Conservation (phyloP, 139 green algal genomes). For the Chlorella vulgaris region DNA sequence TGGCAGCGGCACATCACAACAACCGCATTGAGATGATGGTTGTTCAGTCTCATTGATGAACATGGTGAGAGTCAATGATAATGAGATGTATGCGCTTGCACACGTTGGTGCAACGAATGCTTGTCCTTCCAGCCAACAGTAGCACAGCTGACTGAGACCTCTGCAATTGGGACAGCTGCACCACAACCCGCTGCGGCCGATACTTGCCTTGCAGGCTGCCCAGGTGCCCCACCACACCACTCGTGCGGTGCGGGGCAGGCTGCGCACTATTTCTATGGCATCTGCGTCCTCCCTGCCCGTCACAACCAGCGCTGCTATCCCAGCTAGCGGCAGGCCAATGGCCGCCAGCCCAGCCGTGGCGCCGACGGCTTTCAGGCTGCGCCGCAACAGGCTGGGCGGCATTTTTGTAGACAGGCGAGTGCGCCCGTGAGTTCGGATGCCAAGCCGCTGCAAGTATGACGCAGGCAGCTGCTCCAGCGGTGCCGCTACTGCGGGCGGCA, state of each 20-base stretch:
- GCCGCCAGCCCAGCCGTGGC: conserved; percentile 2
- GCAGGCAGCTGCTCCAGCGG: too few relatives aligned
- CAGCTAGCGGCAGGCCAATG: conserved; percentile 13
- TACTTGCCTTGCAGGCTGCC: conserved; percentile 33
- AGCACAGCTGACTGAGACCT: too few relatives aligned
- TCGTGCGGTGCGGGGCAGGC: conserved; percentile 30
- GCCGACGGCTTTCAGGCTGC: not conserved
- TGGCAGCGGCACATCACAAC: not conserved
- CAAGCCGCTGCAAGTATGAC: not conserved
- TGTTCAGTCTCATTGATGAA: too few relatives aligned
- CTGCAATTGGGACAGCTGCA: too few relatives aligned
- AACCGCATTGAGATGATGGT: too few relatives aligned
- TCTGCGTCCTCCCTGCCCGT: conserved; percentile 33
- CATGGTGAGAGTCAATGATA: too few relatives aligned
- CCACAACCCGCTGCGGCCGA: too few relatives aligned
- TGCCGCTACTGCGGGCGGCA: too few relatives aligned
- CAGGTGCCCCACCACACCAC: conserved; percentile 35
- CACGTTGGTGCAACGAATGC: too few relatives aligned
- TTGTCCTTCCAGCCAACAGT: too few relatives aligned
- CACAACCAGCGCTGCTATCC: conserved; percentile 25
- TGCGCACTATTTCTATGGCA: conserved; percentile 18
- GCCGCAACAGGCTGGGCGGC: not conserved
- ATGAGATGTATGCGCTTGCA: too few relatives aligned
- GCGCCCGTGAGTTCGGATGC: not conserved
- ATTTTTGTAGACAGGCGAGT: not conserved